phyloP scores from a whole-genome alignment of 208 protist species.

The Porcisia deanei region DNA sequence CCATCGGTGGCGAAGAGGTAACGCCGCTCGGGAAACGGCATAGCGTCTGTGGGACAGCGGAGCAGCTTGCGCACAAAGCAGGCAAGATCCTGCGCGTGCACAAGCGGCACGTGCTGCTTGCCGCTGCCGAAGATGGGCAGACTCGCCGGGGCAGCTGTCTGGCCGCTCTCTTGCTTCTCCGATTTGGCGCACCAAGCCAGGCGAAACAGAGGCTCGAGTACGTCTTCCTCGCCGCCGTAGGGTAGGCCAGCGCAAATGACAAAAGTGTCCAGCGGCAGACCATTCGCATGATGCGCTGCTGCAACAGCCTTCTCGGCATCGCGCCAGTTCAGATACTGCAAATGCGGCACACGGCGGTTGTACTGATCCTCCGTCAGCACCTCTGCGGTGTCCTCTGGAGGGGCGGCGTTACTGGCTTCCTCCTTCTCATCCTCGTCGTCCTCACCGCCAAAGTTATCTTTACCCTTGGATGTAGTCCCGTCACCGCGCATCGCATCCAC shows the following conservation, averaged over 20 bases:
- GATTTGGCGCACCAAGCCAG: conserved; percentile 75
- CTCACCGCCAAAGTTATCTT: conserved; percentile 20
- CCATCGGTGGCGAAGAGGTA: conserved; percentile 93
- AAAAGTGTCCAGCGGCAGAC: conserved; percentile 83
- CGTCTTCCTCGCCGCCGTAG: conserved; percentile 92
- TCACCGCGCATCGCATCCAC: conserved; percentile 29
- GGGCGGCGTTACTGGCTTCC: conserved; percentile 20
- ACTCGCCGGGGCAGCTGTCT: conserved; percentile 1
- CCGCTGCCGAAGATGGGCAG: conserved; percentile 92
- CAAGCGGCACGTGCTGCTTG: conserved; percentile 86
- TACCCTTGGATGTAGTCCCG: neutral
- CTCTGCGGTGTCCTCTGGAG: conserved; percentile 34
- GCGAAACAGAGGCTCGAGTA: conserved; percentile 88
- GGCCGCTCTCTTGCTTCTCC: conserved; percentile 10
- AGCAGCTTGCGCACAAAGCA: conserved; percentile 76
- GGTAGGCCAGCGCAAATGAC: conserved; percentile 88
- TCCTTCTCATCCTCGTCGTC: conserved; percentile 31
- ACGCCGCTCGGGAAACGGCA: conserved; percentile 67
- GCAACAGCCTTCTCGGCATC: conserved; percentile 93
- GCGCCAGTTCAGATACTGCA: conserved; percentile 90
- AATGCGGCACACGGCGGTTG: conserved; percentile 92
- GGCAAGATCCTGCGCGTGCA: conserved; percentile 93
- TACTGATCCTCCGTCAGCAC: conserved; percentile 93
- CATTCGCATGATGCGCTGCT: conserved; percentile 71
- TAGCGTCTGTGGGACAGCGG: conserved; percentile 39